Conservation (phyloP, 2,329 filamentous ascomycete genomes). For the Parastagonospora nodorum region DNA sequence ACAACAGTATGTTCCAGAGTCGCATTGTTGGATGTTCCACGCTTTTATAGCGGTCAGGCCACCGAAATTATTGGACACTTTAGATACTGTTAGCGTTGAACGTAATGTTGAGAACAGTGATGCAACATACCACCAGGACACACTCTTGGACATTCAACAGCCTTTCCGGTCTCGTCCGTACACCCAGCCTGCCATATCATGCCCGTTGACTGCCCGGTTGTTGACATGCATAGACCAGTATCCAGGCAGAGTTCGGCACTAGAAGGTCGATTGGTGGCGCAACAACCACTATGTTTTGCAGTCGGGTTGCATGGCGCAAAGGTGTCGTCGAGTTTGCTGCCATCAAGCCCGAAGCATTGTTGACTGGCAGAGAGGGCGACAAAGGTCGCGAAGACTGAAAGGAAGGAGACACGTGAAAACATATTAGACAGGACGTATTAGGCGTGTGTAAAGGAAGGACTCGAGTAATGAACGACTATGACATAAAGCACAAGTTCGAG, state of each 20-base stretch:
- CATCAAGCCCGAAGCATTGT: constrained; percentile 39
- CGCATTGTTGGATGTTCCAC: constrained; percentile 44
- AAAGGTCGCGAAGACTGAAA: constrained; percentile 17
- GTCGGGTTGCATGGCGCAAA: constrained; percentile 37
- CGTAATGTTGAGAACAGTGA: neutral
- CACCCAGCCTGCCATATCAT: constrained; percentile 43
- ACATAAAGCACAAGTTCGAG: constrained; percentile 1
- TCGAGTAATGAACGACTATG: constrained; percentile 5
- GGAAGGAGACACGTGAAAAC: constrained; percentile 15
- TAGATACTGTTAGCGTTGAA: constrained; percentile 2
- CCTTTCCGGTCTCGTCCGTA: constrained; percentile 39
- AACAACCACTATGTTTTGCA: constrained; percentile 40
- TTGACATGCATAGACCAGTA: constrained; percentile 43
- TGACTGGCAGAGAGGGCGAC: constrained; percentile 20
- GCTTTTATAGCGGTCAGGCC: constrained; percentile 22
- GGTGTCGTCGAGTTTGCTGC: constrained; percentile 31
- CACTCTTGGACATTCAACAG: constrained; percentile 34
- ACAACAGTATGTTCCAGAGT: constrained; percentile 43
- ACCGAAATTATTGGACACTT: constrained; percentile 20
- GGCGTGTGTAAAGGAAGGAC: constrained; percentile 7
- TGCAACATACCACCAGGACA: constrained; percentile 36
- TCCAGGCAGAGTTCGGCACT: constrained; percentile 39
- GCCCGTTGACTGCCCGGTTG: constrained; percentile 31
- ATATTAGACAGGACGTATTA: constrained; percentile 23
- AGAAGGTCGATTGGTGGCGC: constrained; percentile 30